phyloP scores from a whole-genome alignment of 805 yeast genomes.

The Jamesozyma spencerorum region DNA sequence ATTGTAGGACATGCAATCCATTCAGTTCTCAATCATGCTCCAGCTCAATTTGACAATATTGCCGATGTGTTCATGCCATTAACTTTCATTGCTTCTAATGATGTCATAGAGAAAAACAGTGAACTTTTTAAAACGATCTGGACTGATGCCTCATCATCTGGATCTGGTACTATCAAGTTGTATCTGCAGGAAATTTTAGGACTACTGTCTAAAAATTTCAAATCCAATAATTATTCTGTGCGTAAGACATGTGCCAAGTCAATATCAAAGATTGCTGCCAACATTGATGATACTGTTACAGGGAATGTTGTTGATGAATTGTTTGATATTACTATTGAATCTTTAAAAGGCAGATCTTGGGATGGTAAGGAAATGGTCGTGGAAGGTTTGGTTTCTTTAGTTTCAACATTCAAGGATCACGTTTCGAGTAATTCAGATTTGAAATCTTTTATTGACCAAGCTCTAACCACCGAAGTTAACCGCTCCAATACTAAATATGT shows the following conservation, averaged over 20 bases:
- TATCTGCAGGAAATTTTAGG: conserved; percentile 60
- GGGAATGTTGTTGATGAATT: conserved; percentile 31
- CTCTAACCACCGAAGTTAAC: conserved; percentile 50
- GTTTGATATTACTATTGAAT: conserved; percentile 45
- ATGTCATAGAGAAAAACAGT: conserved; percentile 39
- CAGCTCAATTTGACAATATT: conserved; percentile 54
- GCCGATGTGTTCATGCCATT: conserved; percentile 65
- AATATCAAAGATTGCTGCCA: conserved; percentile 47
- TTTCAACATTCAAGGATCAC: conserved; percentile 36
- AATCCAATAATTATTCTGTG: conserved; percentile 50
- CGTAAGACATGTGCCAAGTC: conserved; percentile 65
- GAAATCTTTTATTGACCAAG: conserved; percentile 33
- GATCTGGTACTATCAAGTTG: conserved; percentile 55
- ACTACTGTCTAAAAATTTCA: conserved; percentile 41
- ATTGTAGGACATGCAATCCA: conserved; percentile 55
- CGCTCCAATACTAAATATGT: conserved; percentile 61
- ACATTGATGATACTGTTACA: conserved; percentile 30
- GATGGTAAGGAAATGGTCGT: conserved; percentile 73
- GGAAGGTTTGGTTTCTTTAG: conserved; percentile 55
- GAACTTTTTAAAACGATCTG: conserved; percentile 54
- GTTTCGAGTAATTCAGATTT: conserved; percentile 28
- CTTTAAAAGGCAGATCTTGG: conserved; percentile 77
- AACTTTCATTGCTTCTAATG: conserved; percentile 69
- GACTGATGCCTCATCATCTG: conserved; percentile 72
- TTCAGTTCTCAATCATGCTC: conserved; percentile 58